These are phyloP conservation scores for Blastocystis sp. DNA, from an alignment of 352 stramenopile species.

Conservation along the genomic window DNA sequence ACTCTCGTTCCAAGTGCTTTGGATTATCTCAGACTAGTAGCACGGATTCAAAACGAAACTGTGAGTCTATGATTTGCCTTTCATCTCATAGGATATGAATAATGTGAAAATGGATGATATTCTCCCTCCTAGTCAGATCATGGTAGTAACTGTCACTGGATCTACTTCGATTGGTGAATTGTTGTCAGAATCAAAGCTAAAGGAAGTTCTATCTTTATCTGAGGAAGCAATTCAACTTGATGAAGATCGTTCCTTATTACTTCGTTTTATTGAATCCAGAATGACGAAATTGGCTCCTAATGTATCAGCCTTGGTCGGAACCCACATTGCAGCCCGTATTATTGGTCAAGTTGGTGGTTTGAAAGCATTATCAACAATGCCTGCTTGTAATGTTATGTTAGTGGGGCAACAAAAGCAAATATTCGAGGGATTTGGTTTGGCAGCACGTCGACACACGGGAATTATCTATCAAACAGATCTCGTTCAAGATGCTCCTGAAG, in stretches of 20 bases:
- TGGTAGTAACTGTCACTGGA: constrained; percentile 84
- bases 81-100: constrained; percentile 75
- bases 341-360: constrained; percentile 87
- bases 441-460: constrained; percentile 73
- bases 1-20: constrained; percentile 81
- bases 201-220: constrained; percentile 73
- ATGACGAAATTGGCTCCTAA: constrained; percentile 86
- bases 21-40: constrained; percentile 84
- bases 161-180: constrained; percentile 80
- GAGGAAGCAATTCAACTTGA: constrained; percentile 79
- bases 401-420: constrained; percentile 61
- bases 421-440: constrained; percentile 67
- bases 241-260: constrained; percentile 76
- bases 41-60: constrained; percentile 83
- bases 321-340: constrained; percentile 83
- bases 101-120: constrained; percentile 79
- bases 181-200: constrained; percentile 72
- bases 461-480: constrained; percentile 86
- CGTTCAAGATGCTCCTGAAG: constrained; percentile 78
- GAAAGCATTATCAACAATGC: constrained; percentile 83
- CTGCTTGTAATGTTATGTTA: constrained; percentile 90
- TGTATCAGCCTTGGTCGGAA: constrained; percentile 83
- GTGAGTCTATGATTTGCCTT: constrained; percentile 48
- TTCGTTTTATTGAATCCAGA: constrained; percentile 81
- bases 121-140: constrained; percentile 82